Evolutionary conservation across 257 asterid genomes (phyloP), one percentile per base, ranked within the genome.

Genomic region (Forsythia suspensa): DNA sequence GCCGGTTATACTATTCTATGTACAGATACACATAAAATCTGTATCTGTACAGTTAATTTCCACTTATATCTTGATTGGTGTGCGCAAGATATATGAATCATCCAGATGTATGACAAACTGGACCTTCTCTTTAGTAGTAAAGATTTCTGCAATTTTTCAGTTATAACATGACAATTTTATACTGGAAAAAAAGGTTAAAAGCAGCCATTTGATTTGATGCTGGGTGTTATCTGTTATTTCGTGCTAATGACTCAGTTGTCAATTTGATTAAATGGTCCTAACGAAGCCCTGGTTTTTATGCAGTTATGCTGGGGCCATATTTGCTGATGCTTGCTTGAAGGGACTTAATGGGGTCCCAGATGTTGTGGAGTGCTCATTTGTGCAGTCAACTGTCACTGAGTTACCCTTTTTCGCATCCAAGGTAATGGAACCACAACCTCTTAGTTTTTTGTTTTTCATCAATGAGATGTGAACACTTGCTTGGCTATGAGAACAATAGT

Each of bases 271-370:
- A 57, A 63, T 65, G 40, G 48, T 16, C 51, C 70, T 89, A 52
- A 82, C 76, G 66, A 66, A 70, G 71, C 63, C 29, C 13, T 48
- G 5, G 72, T 29, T 15, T 69, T 7, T 63, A 0, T 84, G 85
- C 92, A 92, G 97, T 75, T 94, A 91, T 87, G 97, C 97, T 4
- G 97, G 97, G n/a, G 97, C 98, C 48, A 84, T 90, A 51, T 94
- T 92, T 80, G 96, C 96, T 15, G 98, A 94, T 91, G 97, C 98
- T 59, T 89, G 93, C 82, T 81, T 89, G 77, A 89, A 89, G 81
- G 91, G 92, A 15, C 88, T 87, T 46, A 89, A 89, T 69, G 90
- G 92, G 13, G 92, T 86, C 51, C 89, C 88, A 10, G 92, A 85
- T 82, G 92, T 88, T 57, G 86, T 88, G 6, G 90, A 88, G 70